Evolutionary conservation across 129 eudicot genomes (phyloP), one percentile per base, ranked within the genome.

Genomic region (Chrysanthemum lavandulifolium): DNA sequence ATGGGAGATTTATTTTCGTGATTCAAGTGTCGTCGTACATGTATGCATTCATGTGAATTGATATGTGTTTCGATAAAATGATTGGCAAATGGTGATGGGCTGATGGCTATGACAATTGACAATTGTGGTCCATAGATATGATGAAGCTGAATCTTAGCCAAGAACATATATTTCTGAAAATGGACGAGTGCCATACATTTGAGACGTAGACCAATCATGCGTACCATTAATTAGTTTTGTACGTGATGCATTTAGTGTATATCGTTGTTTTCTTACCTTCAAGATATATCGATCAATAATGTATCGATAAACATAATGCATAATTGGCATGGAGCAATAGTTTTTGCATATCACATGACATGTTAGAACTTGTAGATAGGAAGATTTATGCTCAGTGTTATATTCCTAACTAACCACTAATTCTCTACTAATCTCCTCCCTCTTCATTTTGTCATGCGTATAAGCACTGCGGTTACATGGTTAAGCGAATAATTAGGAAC

Each of bases 61-160:
- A 76, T 45, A 19, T 78, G 52, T 63, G 67, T 48, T 25, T 31
- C 51, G 72, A 77, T 70, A 61, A 53, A 78, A 70, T 78, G 25
- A 78, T 78, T 78, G 80, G 68, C 2, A 13, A 14, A 55, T 23
- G 66, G 53, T 27, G 51, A 74, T 51, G 54, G 52, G 66, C 40
- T 27, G 51, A 74, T 51, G 54, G 52, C 21, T 43, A 51, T 50
- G 71, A n/a, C 11, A 47, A 77, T 29, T 27, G 73, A n/a, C 11
- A 47, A 77, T 29, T 27, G 73, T 64, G 82, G 82, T 47, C 82
- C 68, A 54, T 53, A 45, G 27, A 16, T 53, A 71, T 10, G 72
- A 72, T 71, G 23, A 65, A 65, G 47, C 65, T 78, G 78, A 78
- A 78, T 78, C 48, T 33, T 65, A 72, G 68, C 82, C 82, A 65